Base-by-base conservation (phyloP, 768 basidiomycete species). In the Hemileccinum impolitum region DNA sequence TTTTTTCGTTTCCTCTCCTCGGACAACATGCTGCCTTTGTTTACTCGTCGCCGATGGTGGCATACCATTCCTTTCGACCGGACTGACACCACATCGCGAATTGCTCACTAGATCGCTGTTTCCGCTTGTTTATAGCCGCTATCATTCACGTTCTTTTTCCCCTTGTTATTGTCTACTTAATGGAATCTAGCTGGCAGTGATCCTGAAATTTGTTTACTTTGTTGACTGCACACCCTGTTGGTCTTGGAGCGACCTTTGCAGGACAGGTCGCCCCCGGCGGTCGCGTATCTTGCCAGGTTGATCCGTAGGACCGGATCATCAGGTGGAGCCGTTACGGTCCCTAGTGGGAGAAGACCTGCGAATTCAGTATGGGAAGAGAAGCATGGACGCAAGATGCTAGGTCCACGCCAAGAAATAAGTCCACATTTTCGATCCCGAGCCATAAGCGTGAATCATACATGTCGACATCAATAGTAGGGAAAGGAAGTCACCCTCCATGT, bases 161-260 rank as follows among this genome's bases (percentile, higher is more conserved):
- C 42, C 25, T 48, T 40, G 41, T 65, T 63, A 64, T 54, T 15
- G 56, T 60, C 52, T 60, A 54, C 55, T 53, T 65, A 60, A 65
- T 64, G 10, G 26, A 31, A 63, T 58, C 61, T 65, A 58, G 60
- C 43, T 51, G 54, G 55, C 53, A 51, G 25, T 52, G 57, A 52
- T 43, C 32, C 30, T 39, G 40, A 35, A 43, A 52, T 52, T 55
- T 34, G 28, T 50, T 44, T 42, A 17, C 28, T 41, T 17, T 41
- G 44, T 51, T 35, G 13, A 30, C 23, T 30, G 28, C 28, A 30
- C 28, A 12, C 28, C n/a, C n/a, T n/a, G 11, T 30, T 30, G 9
- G 28, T 30, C 28, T 30, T 8, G 28, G 28, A 30, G 9, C 28
- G 28, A 4, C 28, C 23, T 30, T 30, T 30, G 28, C 28, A 30